Evolutionary conservation across 164 flowering plant genomes (phyloP).

Genomic region (Nymphaea thermarum): DNA sequence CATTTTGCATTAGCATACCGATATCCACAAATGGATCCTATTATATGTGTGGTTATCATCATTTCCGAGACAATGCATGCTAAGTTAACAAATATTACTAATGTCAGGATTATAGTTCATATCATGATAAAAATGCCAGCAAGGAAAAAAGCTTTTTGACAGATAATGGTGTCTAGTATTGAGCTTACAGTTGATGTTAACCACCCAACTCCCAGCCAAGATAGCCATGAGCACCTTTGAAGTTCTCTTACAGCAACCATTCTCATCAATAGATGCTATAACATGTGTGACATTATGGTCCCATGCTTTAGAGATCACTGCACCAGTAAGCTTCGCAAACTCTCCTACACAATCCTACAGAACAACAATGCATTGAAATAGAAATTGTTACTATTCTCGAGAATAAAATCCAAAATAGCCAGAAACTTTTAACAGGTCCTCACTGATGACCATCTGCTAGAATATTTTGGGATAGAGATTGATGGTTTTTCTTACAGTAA

Average conservation of each 20-base stretch:
- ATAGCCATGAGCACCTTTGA: conserved; percentile 57
- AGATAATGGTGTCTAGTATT: not conserved
- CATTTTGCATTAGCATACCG: no score
- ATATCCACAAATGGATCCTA: no score
- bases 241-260: conserved; percentile 46
- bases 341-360: conserved; percentile 38
- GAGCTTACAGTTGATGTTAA: conserved; percentile 48
- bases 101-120: no score
- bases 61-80: no score
- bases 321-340: conserved; percentile 32
- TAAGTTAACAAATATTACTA: no score
- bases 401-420: not conserved
- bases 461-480: no score
- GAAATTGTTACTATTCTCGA: not conserved
- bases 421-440: no score
- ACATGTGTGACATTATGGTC: conserved; percentile 51
- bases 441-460: no score
- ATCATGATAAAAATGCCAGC: no score
- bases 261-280: conserved; percentile 46
- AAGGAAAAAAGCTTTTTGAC: no score
- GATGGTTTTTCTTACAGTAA: no score
- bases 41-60: no score
- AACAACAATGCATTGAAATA: not conserved
- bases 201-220: conserved; percentile 49
- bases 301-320: conserved; percentile 38